Evolutionary conservation across 192 early-diverging fungal species (phyloP), one percentile per base, ranked within the genome.

Genomic region (Kappamyces sp.): DNA sequence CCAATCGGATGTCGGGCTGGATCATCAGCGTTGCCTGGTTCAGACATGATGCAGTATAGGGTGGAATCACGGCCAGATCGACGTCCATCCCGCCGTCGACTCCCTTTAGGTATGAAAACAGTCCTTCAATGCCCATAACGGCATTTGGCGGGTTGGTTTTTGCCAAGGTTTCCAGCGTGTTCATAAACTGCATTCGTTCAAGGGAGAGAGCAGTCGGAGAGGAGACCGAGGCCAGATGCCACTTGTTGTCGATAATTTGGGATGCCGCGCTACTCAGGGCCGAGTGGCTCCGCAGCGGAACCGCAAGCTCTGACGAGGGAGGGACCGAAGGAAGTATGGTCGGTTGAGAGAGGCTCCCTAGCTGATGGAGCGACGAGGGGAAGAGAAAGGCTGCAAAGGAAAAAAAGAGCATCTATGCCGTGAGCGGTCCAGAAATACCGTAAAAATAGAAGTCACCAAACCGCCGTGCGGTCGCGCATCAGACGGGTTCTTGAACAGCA

Each of bases 81-180:
- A 6, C 55, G 5, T 14, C 39, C 5, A 58, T 2, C 31, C 32
- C 22, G 22, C 22, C 22, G 22, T 22, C 22, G 45, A n/a, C 47
- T 58, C 4, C 45, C 41, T 7, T n/a, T 45, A 30, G n/a, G 8
- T 22, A 22, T 38, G 54, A 29, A 58, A 58, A 58, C 2, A 58
- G 30, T 6, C 43, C 45, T 32, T 58, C 33, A 9, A 58, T 38
- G 0, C 43, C 45, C 42, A 58, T 45, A 4, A 58, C 31, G 1
- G 55, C 55, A 14, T 58, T 58, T 11, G 55, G 55, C 4, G 55
- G 55, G 15, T 58, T 58, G 38, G 47, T 58, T 14, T 33, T 38
- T 9, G 55, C 39, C 4, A 58, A 14, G 5, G 31, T 2, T 5
- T 58, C 30, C 9, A 58, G 12, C 4, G 55, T 39, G 1, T 31